Evolutionary conservation across 176 grass and related monocot species (phyloP), one percentile per base, ranked within the genome.

Genomic region (Rhynchospora tenuis): DNA sequence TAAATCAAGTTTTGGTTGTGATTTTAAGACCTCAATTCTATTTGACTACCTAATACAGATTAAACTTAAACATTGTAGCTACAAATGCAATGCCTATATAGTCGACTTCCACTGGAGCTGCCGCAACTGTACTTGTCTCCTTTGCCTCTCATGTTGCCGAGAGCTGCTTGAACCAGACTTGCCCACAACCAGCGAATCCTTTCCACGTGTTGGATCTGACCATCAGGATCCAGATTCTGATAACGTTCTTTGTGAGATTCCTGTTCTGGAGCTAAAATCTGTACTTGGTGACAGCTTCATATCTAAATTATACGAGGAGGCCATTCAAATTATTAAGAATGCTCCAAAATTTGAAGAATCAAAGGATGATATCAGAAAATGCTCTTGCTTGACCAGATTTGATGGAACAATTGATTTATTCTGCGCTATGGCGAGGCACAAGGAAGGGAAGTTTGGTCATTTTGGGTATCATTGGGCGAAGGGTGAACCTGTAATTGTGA

Each of bases 381-480:
- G 91, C 81, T 78, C 57, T 8, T 97, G 91, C 83, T 71, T 61
- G 28, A 73, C 23, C 8, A 56, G 84, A 58, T 67, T 84, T 31
- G 89, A 86, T 3, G 13, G 31, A 86, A 89, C 89, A 23, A 87
- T 90, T 84, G 64, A 88, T 69, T 82, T 94, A 17, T 97, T 89
- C n/a, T 97, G 85, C 23, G 90, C 94, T 73, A 75, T 58, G 57
- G 90, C 88, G n/a, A 83, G 7, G 47, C 80, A 90, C 78, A 80
- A 88, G 84, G 86, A 82, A 6, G 85, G 61, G 78, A 38, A 59
- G 47, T 55, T 92, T 64, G 75, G 80, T 12, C 94, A 92, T 85
- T 97, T 97, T n/a, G 89, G 89, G 79, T 87, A 85, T 82, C 94
- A 97, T 17, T 97, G 94, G 91, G 59, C 88, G 24, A 94, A 85